A percentile compares a stretch with the other conserved stretches of the same genome.
These are phyloP conservation scores for Exserohilum rostratum DNA, from an alignment of 2,329 filamentous ascomycete species.

Conservation along the genomic window DNA sequence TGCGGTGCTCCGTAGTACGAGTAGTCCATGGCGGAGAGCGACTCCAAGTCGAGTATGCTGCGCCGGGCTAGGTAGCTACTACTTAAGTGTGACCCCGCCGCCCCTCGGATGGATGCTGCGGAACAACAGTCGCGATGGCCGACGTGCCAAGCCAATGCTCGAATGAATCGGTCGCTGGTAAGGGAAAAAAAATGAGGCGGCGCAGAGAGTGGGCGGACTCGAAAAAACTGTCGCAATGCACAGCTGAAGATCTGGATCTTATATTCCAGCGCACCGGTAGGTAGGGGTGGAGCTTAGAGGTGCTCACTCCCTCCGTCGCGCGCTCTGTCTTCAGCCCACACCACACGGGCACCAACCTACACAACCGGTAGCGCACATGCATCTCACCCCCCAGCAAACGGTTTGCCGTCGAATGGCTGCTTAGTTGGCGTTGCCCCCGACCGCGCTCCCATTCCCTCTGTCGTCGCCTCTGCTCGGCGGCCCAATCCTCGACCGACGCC, in stretches of 20 bases:
- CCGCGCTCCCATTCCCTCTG: background rate
- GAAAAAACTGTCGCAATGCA: constrained; percentile 3
- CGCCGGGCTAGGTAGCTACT: too few species aligned
- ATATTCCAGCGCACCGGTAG: constrained; percentile 13
- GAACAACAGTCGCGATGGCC: background rate
- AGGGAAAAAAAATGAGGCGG: too few species aligned
- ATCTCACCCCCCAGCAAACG: constrained; percentile 18
- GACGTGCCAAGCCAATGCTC: too few species aligned
- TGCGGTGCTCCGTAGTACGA: constrained; percentile 57
- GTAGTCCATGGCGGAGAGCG: constrained; percentile 64
- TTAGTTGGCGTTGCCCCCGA: constrained; percentile 4
- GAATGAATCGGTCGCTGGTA: too few species aligned
- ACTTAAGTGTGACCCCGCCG: too few species aligned
- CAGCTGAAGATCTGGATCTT: constrained; percentile 24
- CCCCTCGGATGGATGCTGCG: background rate
- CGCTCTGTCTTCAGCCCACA: constrained; percentile 13
- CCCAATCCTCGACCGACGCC: background rate
- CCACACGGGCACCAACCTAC: constrained; percentile 12
- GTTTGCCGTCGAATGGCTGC: constrained; percentile 9
- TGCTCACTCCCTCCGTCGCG: constrained; percentile 24
- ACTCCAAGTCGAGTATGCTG: too few species aligned
- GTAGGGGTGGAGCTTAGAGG: constrained; percentile 17
- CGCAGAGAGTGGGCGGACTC: background rate
- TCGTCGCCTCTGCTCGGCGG: background rate
- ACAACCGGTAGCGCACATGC: constrained; percentile 17